A percentile compares a stretch with the other conserved stretches of the same genome.
These are phyloP conservation scores for Coccomyxa sp. DNA, from an alignment of 139 green algal species.

Conservation along the genomic window DNA sequence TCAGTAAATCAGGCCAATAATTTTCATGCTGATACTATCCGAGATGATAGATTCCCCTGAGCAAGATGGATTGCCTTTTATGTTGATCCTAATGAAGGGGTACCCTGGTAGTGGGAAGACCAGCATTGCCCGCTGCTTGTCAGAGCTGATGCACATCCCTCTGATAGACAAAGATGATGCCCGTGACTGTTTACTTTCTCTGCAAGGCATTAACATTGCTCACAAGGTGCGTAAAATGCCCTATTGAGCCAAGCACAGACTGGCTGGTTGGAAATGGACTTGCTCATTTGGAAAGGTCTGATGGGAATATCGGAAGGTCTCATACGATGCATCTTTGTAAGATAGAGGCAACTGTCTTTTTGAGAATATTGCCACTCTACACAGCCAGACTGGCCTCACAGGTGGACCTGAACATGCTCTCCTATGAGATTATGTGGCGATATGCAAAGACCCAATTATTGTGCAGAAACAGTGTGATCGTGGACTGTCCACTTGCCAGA, in stretches of 20 bases:
- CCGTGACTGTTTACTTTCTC: slow-evolving; percentile 36
- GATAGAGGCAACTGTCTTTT: not conserved
- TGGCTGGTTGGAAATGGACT: no score
- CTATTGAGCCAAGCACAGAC: not conserved
- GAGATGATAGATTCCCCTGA: no score
- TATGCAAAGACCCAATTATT: slow-evolving; percentile 45
- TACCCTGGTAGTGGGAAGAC: slow-evolving; percentile 53
- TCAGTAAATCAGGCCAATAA: no score
- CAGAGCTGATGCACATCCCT: slow-evolving; percentile 37
- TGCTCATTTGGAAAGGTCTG: not conserved
- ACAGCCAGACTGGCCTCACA: not conserved
- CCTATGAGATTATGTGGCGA: slow-evolving; percentile 71
- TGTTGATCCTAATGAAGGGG: slow-evolving; percentile 50
- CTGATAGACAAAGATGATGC: slow-evolving; percentile 80
- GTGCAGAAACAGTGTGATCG: slow-evolving; percentile 35
- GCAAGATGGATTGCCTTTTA: not conserved
- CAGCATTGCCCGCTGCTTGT: slow-evolving; percentile 40
- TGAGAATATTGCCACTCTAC: not conserved
- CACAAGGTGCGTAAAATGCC: not conserved
- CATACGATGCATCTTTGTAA: no score
- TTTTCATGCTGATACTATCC: no score
- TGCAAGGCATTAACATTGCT: slow-evolving; percentile 2
- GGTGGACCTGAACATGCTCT: slow-evolving; percentile 58
- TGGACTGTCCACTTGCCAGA: slow-evolving; percentile 70
- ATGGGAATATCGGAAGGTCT: no score